phyloP scores from a whole-genome alignment of 2,329 filamentous ascomycete genomes.

The Neonectria neomacrospora region DNA sequence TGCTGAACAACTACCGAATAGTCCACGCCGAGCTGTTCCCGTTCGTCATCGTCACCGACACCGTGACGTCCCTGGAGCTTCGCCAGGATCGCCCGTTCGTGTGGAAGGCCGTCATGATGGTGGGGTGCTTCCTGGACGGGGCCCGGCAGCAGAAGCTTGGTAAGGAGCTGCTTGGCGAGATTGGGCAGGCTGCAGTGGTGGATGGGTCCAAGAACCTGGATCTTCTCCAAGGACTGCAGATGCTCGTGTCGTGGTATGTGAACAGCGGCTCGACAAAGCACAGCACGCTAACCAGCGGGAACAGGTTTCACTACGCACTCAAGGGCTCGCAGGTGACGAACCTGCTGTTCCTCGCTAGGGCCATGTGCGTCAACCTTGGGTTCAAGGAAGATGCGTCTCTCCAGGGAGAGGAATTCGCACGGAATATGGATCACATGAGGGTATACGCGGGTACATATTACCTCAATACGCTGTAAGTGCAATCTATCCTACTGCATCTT shows the following conservation, averaged over 20 bases:
- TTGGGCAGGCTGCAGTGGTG: slow-evolving; percentile 54
- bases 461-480: slow-evolving; percentile 59
- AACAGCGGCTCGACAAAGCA: neutral
- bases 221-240: slow-evolving; percentile 58
- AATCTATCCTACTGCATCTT: neutral
- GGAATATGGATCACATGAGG: slow-evolving; percentile 57
- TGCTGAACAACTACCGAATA: slow-evolving; percentile 52
- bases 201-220: slow-evolving; percentile 58
- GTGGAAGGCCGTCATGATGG: slow-evolving; percentile 63
- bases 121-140: slow-evolving; percentile 55
- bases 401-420: slow-evolving; percentile 35
- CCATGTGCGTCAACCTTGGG: slow-evolving; percentile 57
- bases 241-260: slow-evolving; percentile 59
- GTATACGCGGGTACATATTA: slow-evolving; percentile 63
- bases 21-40: slow-evolving; percentile 54
- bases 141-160: slow-evolving; percentile 57
- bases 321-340: slow-evolving; percentile 63
- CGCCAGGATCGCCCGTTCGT: slow-evolving; percentile 55
- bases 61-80: slow-evolving; percentile 52
- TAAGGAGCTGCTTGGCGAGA: slow-evolving; percentile 56
- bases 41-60: slow-evolving; percentile 56
- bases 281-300: slow-evolving; percentile 24
- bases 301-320: slow-evolving; percentile 59
- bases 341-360: slow-evolving; percentile 59
- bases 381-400: slow-evolving; percentile 43